Evolutionary conservation across 805 yeast genomes (phyloP), one percentile per base, ranked within the genome.

Genomic region (Sugiyamaella smithiae): DNA sequence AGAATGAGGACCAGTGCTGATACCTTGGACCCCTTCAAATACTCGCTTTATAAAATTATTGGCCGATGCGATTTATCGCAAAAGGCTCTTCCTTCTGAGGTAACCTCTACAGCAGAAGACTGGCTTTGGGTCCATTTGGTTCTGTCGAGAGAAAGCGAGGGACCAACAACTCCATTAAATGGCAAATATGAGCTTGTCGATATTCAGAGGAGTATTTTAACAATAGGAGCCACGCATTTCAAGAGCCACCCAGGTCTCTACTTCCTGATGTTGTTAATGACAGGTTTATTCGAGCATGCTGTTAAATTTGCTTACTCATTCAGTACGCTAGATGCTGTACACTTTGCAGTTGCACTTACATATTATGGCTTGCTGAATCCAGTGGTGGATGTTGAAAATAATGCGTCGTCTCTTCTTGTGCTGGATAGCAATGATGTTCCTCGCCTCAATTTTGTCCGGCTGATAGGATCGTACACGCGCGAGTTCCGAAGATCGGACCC

Each of bases 121-220:
- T 91, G 98, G 98, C 66, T 91, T 43, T 91, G 99, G 99, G 80
- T 86, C 63, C 97, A 93, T 67, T 74, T 93, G 49, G 76, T 81
- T 67, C 73, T 91, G 24, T 80, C 86, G 12, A 78, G 82, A 48
- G 91, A 87, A 59, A 68, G 67, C 14, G 73, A 67, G 14, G 73
- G 70, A 24, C 78, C 52, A 5, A 35, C 49, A 5, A 51, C 73
- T 43, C 78, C 84, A 29, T 69, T 81, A 8, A 80, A 78, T 61
- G 96, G 88, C 58, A 75, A 78, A 53, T 91, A 88, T 65, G 76
- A 83, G 1, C 71, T 93, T 50, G 67, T 63, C 24, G 95, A 88
- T 59, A 76, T 93, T 56, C 97, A 88, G 66, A 75, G 77, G 46
- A 76, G 78, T 48, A 75, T 93, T 5, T 61, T 84, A 14, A 80